These are phyloP conservation scores for Plasmodium adleri DNA, from an alignment of 169 alveolate species.

Conservation along the genomic window DNA sequence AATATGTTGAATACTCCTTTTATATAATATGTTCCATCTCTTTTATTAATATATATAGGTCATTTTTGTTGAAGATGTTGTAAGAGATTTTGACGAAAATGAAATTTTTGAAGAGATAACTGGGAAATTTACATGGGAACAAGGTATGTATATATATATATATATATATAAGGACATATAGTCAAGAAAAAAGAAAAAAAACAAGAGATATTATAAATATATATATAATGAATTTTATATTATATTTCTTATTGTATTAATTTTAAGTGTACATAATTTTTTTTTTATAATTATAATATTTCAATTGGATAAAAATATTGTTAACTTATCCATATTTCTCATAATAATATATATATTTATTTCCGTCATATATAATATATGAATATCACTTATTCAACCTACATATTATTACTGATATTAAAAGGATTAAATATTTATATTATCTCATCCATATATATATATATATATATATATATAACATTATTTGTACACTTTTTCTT, in stretches of 20 bases:
- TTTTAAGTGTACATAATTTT: slow-evolving; percentile 1
- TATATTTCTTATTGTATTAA: neutral
- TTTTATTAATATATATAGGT: slow-evolving; percentile 16
- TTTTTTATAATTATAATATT: neutral
- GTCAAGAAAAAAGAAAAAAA: neutral
- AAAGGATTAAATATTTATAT: too few species aligned
- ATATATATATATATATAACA: neutral
- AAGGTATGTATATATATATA: slow-evolving; percentile 70
- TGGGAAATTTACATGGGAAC: slow-evolving; percentile 86
- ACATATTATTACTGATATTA: too few species aligned
- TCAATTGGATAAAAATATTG: neutral
- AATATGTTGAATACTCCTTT: neutral
- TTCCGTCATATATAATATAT: too few species aligned
- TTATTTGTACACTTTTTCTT: too few species aligned
- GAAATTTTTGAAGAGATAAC: slow-evolving; percentile 80
- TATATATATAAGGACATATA: too few species aligned
- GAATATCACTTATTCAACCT: too few species aligned
- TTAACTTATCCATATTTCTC: neutral
- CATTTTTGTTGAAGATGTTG: slow-evolving; percentile 65
- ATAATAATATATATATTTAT: too few species aligned
- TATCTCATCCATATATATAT: neutral
- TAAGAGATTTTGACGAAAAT: slow-evolving; percentile 69
- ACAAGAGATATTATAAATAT: neutral
- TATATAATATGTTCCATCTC: neutral
- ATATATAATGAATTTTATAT: neutral